Base-by-base conservation (phyloP, 169 alveolate species). In the Babesia divergens region DNA sequence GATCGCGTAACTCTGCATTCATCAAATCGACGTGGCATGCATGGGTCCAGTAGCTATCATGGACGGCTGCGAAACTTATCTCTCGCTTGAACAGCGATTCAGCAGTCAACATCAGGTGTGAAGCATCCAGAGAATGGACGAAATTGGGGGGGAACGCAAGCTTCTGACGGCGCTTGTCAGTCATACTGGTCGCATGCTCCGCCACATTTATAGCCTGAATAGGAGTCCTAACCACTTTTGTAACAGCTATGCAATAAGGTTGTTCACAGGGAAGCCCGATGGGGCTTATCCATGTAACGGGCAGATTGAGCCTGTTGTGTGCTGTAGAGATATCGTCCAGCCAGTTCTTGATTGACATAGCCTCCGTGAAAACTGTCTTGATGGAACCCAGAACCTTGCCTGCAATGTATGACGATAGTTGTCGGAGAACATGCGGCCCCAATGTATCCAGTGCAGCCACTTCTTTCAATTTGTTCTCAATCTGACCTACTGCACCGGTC, bases 141-240 rank as follows among this genome's bases (percentile, higher is more conserved):
- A 84, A 96, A 66, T 96, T 96, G 13, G 99, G 99, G 35, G 99
- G 99, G 82, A 96, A 95, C 0, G 98, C 99, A 53, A 95, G 82
- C 58, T 94, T 90, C 86, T 96, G 95, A 68, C 95, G 94, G 28
- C 91, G 66, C 67, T 92, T 92, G 66, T 92, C 87, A 9, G 81
- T 68, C 37, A 69, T 59, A 47, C 85, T 51, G 59, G 77, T 64
- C 68, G 79, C 66, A 49, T 64, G 52, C 37, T 85, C 86, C n/a
- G 87, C 54, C n/a, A 93, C 89, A 60, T 89, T 83, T 29, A 93
- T 76, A 31, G 94, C 83, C 81, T 93, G 97, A 47, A 93, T 56
- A 0, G 94, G 90, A n/a, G 97, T 89, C 44, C 84, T 76, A 6
- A 93, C 92, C 51, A 84, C 84, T 75, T 86, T 77, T 29, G 92